phyloP scores from a whole-genome alignment of 2,329 filamentous ascomycete genomes.

The Dryadomyces quercivorus region DNA sequence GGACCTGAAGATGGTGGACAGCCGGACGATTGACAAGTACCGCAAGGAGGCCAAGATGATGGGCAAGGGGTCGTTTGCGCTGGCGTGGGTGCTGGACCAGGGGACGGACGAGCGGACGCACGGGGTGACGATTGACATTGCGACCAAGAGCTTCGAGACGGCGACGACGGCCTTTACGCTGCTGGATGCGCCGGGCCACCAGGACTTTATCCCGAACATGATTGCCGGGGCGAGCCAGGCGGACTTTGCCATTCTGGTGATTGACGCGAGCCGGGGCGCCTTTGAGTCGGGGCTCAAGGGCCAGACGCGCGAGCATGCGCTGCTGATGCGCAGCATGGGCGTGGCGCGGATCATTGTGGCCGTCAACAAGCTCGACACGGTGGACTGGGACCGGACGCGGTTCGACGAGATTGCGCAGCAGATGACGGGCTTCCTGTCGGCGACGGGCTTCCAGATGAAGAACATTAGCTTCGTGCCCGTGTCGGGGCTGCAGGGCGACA shows the following conservation, averaged over 20 bases:
- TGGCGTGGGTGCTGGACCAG: slow-evolving; percentile 95
- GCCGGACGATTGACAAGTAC: slow-evolving; percentile 80
- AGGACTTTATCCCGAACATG: slow-evolving; percentile 98
- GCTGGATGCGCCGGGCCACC: slow-evolving; percentile 85
- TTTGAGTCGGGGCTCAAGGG: slow-evolving; percentile 91
- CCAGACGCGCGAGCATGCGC: slow-evolving; percentile 86
- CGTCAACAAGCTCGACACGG: slow-evolving; percentile 88
- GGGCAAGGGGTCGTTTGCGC: slow-evolving; percentile 88
- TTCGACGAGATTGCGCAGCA: slow-evolving; percentile 81
- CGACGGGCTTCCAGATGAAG: slow-evolving; percentile 69
- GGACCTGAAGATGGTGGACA: slow-evolving; percentile 78
- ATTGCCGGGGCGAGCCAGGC: slow-evolving; percentile 93
- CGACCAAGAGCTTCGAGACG: slow-evolving; percentile 89
- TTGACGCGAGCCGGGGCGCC: slow-evolving; percentile 80
- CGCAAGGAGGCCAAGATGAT: slow-evolving; percentile 79
- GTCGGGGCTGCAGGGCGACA: slow-evolving; percentile 79
- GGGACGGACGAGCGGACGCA: slow-evolving; percentile 77
- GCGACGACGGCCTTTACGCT: slow-evolving; percentile 82
- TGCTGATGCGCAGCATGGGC: slow-evolving; percentile 82
- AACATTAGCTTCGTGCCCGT: slow-evolving; percentile 82
- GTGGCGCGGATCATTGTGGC: slow-evolving; percentile 80
- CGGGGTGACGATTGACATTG: slow-evolving; percentile 94
- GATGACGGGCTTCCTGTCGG: slow-evolving; percentile 67
- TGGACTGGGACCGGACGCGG: slow-evolving; percentile 68
- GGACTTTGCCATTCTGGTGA: slow-evolving; percentile 88